A percentile compares a stretch with the other conserved stretches of the same genome.
Evolutionary conservation across 192 early-diverging fungal genomes (phyloP).

Genomic region (Coemansia sp.): DNA sequence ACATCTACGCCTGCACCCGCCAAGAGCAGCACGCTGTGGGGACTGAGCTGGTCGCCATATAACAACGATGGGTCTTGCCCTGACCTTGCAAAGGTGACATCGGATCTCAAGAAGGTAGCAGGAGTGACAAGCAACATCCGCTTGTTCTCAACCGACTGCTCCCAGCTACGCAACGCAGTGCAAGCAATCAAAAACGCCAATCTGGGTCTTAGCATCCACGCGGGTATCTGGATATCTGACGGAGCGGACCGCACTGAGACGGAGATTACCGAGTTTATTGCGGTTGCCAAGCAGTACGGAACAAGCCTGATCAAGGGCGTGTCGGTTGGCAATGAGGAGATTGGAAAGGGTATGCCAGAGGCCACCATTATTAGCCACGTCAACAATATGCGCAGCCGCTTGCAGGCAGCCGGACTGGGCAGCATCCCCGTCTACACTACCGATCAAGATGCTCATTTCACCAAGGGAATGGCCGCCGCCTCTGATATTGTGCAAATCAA

Average conservation of each 20-base stretch:
- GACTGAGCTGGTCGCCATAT: conserved; percentile 49
- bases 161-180: conserved; percentile 35
- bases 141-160: conserved; percentile 54
- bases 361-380: conserved; percentile 44
- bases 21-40: conserved; percentile 31
- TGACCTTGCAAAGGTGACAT: conserved; percentile 22
- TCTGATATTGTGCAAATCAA: conserved; percentile 53
- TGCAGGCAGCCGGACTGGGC: conserved; percentile 44
- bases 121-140: conserved; percentile 43
- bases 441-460: conserved; percentile 43
- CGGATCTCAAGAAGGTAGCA: conserved; percentile 35
- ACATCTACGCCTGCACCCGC: neutral
- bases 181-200: conserved; percentile 39
- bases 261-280: conserved; percentile 44
- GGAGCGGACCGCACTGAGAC: conserved; percentile 34
- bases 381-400: conserved; percentile 40
- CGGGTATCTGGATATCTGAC: conserved; percentile 45
- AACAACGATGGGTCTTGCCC: conserved; percentile 52
- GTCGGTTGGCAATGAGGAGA: conserved; percentile 51
- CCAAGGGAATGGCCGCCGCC: conserved; percentile 23
- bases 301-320: conserved; percentile 37
- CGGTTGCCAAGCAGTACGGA: conserved; percentile 36
- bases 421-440: conserved; percentile 48
- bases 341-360: conserved; percentile 46
- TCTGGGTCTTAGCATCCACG: conserved; percentile 32